Percentiles rank a stretch among this genome's conserved stretches.
These are phyloP conservation scores for Noccaea caerulescens DNA, from an alignment of 345 rosid genomes.

Conservation along the genomic window DNA sequence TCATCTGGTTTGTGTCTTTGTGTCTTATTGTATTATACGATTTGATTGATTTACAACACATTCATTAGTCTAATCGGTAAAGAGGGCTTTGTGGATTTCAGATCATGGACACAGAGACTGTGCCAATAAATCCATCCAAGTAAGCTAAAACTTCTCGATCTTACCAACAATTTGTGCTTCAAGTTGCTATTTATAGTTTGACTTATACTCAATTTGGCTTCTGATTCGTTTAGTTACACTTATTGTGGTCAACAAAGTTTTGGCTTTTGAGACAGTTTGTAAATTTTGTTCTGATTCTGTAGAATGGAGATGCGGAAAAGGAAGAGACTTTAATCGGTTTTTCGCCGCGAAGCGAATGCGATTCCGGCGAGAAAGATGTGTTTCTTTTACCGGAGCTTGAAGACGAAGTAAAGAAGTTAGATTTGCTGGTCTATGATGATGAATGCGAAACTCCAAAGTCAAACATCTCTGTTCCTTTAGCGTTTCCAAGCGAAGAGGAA, in stretches of 20 bases:
- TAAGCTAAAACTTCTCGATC: conserved; percentile 9
- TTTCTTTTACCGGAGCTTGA: conserved; percentile 62
- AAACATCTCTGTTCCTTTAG: conserved; percentile 50
- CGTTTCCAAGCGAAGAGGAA: conserved; percentile 49
- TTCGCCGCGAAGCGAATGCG: conserved; percentile 48
- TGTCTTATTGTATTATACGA: not conserved
- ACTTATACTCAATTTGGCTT: not conserved
- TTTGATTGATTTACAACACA: conserved; percentile 4
- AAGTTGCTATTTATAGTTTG: conserved; percentile 30
- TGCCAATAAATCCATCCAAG: conserved; percentile 18
- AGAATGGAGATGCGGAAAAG: conserved; percentile 44
- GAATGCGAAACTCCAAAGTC: conserved; percentile 47
- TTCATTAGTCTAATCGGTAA: not conserved
- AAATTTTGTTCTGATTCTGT: conserved; percentile 9
- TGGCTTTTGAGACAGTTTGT: not conserved
- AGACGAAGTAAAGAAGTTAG: conserved; percentile 55
- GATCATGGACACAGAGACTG: conserved; percentile 41
- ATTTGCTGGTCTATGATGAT: conserved; percentile 37
- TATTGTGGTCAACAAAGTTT: not conserved
- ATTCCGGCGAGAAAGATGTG: conserved; percentile 50
- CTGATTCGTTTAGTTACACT: not conserved
- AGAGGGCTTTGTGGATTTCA: conserved; percentile 15
- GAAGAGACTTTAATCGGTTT: conserved; percentile 43
- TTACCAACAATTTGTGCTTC: not conserved
- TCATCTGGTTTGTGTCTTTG: conserved; percentile 36